Conservation (phyloP, 1,284 basidiomycete species). For the Polyporus tsugae region DNA sequence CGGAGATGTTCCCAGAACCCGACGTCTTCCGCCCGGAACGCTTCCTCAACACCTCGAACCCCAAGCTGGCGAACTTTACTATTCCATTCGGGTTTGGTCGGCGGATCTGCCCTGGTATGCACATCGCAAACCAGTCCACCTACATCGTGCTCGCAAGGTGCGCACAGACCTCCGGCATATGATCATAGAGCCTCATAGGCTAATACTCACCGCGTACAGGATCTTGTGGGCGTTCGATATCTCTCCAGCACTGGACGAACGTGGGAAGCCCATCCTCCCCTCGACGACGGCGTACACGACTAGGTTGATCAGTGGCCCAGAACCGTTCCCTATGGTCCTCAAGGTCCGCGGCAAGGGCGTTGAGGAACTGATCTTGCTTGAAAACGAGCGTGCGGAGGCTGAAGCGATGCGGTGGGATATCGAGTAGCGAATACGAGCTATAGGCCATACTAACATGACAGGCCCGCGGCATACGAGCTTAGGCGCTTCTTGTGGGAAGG, state of each 20-base stretch:
- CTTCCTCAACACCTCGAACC: constrained; percentile 37
- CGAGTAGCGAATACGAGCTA: too few relatives aligned
- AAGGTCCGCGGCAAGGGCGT: background rate
- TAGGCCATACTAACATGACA: too few relatives aligned
- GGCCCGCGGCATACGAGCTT: too few relatives aligned
- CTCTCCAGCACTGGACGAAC: background rate
- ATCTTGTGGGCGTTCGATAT: background rate
- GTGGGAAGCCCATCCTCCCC: background rate
- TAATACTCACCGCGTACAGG: background rate
- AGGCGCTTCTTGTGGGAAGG: background rate
- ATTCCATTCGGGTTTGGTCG: constrained; percentile 30
- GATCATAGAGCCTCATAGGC: background rate
- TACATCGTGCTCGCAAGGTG: constrained; percentile 41
- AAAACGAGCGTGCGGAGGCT: background rate
- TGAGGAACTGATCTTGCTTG: background rate
- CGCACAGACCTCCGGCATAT: background rate
- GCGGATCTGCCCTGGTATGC: constrained; percentile 33
- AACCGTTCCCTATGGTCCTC: background rate
- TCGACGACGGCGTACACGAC: background rate
- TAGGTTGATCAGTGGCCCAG: background rate
- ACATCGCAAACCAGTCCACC: constrained; percentile 46
- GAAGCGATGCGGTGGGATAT: background rate
- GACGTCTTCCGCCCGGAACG: constrained; percentile 52
- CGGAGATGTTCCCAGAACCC: constrained; percentile 44
- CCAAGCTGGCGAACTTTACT: constrained; percentile 43